Evolutionary conservation across 495 filamentous ascomycete species (phyloP).

Genomic region (Platismatia glauca): DNA sequence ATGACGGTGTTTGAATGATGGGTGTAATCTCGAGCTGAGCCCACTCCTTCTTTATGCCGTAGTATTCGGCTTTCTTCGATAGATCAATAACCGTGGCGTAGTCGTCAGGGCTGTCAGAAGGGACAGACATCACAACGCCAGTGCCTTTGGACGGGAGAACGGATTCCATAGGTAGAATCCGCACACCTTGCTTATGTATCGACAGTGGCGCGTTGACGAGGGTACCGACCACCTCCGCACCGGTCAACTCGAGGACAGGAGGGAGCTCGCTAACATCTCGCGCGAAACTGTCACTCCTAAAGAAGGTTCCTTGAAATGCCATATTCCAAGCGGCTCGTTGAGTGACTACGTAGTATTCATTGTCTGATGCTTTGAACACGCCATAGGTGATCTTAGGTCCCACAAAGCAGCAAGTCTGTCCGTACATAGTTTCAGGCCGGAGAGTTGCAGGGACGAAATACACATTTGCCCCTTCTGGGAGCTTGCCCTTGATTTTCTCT

Average conservation of each 20-base stretch:
- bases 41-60: slow-evolving; percentile 96
- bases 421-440: slow-evolving; percentile 96
- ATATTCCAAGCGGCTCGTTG: slow-evolving; percentile 89
- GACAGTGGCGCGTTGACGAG: slow-evolving; percentile 82
- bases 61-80: slow-evolving; percentile 94
- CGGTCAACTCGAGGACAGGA: slow-evolving; percentile 54
- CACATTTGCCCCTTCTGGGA: slow-evolving; percentile 73
- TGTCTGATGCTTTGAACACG: slow-evolving; percentile 73
- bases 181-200: slow-evolving; percentile 71
- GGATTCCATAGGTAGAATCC: slow-evolving; percentile 89
- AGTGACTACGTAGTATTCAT: slow-evolving; percentile 77
- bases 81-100: slow-evolving; percentile 83
- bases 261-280: slow-evolving; percentile 47
- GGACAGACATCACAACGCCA: slow-evolving; percentile 90
- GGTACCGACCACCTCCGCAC: slow-evolving; percentile 77
- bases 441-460: slow-evolving; percentile 88
- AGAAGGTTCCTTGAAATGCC: slow-evolving; percentile 86
- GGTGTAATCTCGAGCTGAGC: slow-evolving; percentile 77
- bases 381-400: slow-evolving; percentile 87
- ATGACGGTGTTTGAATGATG: slow-evolving; percentile 84
- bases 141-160: slow-evolving; percentile 90
- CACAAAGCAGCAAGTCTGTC: slow-evolving; percentile 93
- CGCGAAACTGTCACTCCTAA: slow-evolving; percentile 61
- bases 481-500: slow-evolving; percentile 56
- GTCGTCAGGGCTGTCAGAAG: slow-evolving; percentile 92